Evolutionary conservation across 192 early-diverging fungal genomes (phyloP), one percentile per base, ranked within the genome.

Genomic region (Coemansia sp.): DNA sequence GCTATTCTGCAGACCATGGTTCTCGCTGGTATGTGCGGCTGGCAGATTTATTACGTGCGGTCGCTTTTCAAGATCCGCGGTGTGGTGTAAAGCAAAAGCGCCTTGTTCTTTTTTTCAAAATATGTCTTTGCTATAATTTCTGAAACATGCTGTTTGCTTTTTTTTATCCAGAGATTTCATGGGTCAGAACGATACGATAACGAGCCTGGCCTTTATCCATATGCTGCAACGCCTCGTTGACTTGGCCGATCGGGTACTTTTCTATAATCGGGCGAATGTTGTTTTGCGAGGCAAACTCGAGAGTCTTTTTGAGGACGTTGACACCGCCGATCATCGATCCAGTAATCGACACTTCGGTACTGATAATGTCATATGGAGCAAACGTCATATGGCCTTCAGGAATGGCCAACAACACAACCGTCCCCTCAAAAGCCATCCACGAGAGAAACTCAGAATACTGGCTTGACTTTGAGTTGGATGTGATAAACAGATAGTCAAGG

Each of bases 191-290:
- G 57, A 89, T 78, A 46, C 91, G 84, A 76, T 91, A 93, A 21
- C 87, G 82, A 7, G 87, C 90, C 67, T 88, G 77, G 26, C 86
- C 85, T 3, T 75, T 63, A 3, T 75, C 75, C 9, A 91, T 79
- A 19, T 80, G 80, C 62, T 86, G 71, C 59, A 91, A 80, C 6
- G 88, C 91, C 42, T 87, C 85, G 53, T 85, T 80, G 35, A 86
- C 79, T 44, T 92, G 76, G 21, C 83, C 64, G 69, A 91, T 86
- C 5, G 89, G 88, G 44, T 85, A 75, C 35, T 85, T 83, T 49
- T 93, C 89, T 62, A 94, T 88, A 63, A 78, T 76, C 3, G 91
- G 86, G 63, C 78, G 82, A 68, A 94, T 86, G 37, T 89, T 78
- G 68, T 90, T 86, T 70, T 89, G 68, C 32, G 86, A 85, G 2